A percentile compares a stretch with the other conserved stretches of the same genome.
phyloP scores from a whole-genome alignment of 2,329 filamentous ascomycete species.

The Colletotrichum coccodes region DNA sequence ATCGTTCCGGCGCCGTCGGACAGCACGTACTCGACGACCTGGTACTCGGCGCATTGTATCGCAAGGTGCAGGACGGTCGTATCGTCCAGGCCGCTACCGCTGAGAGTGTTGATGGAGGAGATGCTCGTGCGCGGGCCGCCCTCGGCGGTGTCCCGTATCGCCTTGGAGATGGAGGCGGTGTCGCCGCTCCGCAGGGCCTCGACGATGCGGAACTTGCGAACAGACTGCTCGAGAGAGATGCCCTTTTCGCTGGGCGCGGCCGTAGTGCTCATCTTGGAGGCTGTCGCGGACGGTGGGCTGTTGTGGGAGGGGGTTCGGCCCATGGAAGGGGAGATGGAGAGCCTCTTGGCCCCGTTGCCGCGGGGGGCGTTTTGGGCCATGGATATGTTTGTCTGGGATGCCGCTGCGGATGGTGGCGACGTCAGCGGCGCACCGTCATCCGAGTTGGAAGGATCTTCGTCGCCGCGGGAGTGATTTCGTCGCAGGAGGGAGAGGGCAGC shows the following conservation, averaged over 20 bases:
- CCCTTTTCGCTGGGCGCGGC: constrained; percentile 51
- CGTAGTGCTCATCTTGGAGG: constrained; percentile 28
- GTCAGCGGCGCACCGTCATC: constrained; percentile 57
- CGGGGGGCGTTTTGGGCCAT: constrained; percentile 49
- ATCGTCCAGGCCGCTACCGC: constrained; percentile 70
- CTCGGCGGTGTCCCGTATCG: constrained; percentile 75
- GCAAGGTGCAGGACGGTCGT: constrained; percentile 93
- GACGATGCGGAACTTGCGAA: constrained; percentile 93
- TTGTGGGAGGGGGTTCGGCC: constrained; percentile 53
- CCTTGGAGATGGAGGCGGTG: constrained; percentile 87
- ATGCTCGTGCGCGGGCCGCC: constrained; percentile 65
- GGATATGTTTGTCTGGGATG: constrained; percentile 43
- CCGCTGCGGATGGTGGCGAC: constrained; percentile 44
- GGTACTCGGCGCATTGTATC: constrained; percentile 92
- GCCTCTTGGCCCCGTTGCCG: constrained; percentile 55
- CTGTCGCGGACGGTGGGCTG: constrained; percentile 29
- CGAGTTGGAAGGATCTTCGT: constrained; percentile 60
- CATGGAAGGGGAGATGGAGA: constrained; percentile 55
- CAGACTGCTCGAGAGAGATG: constrained; percentile 85
- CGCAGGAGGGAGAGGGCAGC: constrained; percentile 64
- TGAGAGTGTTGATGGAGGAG: constrained; percentile 59
- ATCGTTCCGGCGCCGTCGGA: constrained; percentile 75
- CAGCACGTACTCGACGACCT: constrained; percentile 94
- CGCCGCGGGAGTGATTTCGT: constrained; percentile 59
- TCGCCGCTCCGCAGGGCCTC: constrained; percentile 92